phyloP scores from a whole-genome alignment of 2,329 filamentous ascomycete genomes.

The Fusarium continuum region DNA sequence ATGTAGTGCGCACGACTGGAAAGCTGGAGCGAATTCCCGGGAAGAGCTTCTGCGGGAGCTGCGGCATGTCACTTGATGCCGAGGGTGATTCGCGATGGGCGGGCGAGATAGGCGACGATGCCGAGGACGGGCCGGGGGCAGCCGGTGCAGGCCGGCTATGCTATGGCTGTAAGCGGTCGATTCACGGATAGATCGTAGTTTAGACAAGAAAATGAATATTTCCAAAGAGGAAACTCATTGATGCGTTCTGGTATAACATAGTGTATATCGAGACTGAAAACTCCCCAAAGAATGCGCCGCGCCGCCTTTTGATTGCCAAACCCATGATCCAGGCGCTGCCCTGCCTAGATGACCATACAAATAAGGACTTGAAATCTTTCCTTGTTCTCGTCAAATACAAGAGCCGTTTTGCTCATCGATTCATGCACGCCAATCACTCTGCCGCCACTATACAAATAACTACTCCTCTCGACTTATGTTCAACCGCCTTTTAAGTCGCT shows the following conservation, averaged over 20 bases:
- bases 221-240: conserved; percentile 18
- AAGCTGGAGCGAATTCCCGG: conserved; percentile 70
- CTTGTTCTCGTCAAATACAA: conserved; percentile 25
- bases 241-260: conserved; percentile 17
- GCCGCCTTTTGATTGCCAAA: conserved; percentile 40
- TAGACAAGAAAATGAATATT: conserved; percentile 19
- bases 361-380: conserved; percentile 14
- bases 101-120: conserved; percentile 64
- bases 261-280: conserved; percentile 34
- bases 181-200: conserved; percentile 55
- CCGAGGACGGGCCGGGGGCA: conserved; percentile 31
- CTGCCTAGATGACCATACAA: conserved; percentile 23
- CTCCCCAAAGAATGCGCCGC: conserved; percentile 38
- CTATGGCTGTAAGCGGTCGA: conserved; percentile 77
- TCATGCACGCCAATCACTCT: conserved; percentile 1
- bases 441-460: neutral
- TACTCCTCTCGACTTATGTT: neutral
- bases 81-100: conserved; percentile 71
- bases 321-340: conserved; percentile 34
- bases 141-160: conserved; percentile 58
- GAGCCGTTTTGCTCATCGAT: conserved; percentile 10
- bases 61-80: conserved; percentile 72
- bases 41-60: conserved; percentile 68
- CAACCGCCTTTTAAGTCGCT: conserved; percentile 11
- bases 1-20: conserved; percentile 91